These are phyloP conservation scores for Globisporangium nodosum DNA, from an alignment of 352 stramenopile genomes.

Conservation along the genomic window DNA sequence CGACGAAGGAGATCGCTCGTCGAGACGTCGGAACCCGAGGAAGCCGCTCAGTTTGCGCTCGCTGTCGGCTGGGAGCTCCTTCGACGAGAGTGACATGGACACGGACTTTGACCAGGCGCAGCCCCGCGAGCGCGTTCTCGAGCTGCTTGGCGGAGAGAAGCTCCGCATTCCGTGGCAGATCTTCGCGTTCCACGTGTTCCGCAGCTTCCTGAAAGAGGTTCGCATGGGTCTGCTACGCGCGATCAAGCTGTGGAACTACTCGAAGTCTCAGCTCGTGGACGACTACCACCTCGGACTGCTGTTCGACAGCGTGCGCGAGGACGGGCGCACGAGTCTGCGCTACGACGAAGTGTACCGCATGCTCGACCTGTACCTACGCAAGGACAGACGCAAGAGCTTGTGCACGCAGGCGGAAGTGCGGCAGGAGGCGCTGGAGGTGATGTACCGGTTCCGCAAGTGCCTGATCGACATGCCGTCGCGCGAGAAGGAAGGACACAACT, in stretches of 20 bases:
- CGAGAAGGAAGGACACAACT: conserved; percentile 87
- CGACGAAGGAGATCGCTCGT: conserved; percentile 15
- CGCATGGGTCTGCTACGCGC: conserved; percentile 64
- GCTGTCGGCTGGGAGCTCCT: conserved; percentile 33
- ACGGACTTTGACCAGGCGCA: conserved; percentile 4
- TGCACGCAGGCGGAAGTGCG: conserved; percentile 71
- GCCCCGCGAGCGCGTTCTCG: conserved; percentile 53
- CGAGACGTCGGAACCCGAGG: neutral
- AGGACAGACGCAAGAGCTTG: conserved; percentile 64
- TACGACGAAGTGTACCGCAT: conserved; percentile 85
- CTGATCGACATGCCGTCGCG: conserved; percentile 87
- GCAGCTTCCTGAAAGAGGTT: conserved; percentile 67
- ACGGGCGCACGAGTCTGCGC: conserved; percentile 67
- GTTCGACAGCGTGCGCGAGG: conserved; percentile 68
- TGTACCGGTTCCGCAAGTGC: conserved; percentile 86
- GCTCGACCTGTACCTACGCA: conserved; percentile 77
- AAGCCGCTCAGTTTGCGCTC: conserved; percentile 19
- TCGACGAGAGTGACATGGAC: conserved; percentile 29
- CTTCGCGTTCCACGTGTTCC: conserved; percentile 67
- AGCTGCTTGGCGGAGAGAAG: conserved; percentile 81
- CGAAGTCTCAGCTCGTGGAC: conserved; percentile 67
- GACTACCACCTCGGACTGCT: conserved; percentile 81
- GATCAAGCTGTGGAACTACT: conserved; percentile 82
- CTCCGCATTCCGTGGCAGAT: conserved; percentile 71
- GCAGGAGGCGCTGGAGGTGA: conserved; percentile 75